A percentile compares a stretch with the other conserved stretches of the same genome.
Evolutionary conservation across 257 asterid species (phyloP).

Genomic region (Nemophila menziesii): DNA sequence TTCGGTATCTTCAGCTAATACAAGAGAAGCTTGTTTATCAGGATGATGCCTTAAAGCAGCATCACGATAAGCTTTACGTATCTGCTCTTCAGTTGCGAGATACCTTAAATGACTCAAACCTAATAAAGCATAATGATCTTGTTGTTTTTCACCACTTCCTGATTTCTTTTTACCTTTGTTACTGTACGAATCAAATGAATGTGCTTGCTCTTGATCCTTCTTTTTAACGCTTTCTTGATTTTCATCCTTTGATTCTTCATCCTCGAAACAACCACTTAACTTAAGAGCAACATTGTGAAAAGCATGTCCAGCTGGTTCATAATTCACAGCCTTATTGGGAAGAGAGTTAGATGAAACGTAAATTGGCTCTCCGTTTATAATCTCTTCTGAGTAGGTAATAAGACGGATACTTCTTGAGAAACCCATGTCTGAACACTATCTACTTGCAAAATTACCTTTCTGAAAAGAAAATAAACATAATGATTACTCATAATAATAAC

Average conservation of each 20-base stretch:
- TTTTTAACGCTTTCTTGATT: slow-evolving; percentile 31
- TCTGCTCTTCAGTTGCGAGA: slow-evolving; percentile 96
- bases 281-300: slow-evolving; percentile 81
- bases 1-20: slow-evolving; percentile 80
- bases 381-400: slow-evolving; percentile 52
- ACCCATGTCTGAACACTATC: slow-evolving; percentile 29
- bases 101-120: slow-evolving; percentile 90
- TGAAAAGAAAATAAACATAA: background rate
- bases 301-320: slow-evolving; percentile 88
- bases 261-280: slow-evolving; percentile 46
- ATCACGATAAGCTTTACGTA: slow-evolving; percentile 77
- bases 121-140: slow-evolving; percentile 87
- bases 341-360: slow-evolving; percentile 48
- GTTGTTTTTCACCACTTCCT: slow-evolving; percentile 52
- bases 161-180: slow-evolving; percentile 86
- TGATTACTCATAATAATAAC: background rate
- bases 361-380: slow-evolving; percentile 60
- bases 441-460: background rate
- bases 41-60: slow-evolving; percentile 91
- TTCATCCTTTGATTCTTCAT: slow-evolving; percentile 22
- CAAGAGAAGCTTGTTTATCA: slow-evolving; percentile 83
- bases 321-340: slow-evolving; percentile 49
- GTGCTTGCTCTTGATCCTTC: slow-evolving; percentile 41
- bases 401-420: slow-evolving; percentile 30
- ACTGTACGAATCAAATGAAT: slow-evolving; percentile 66